These are phyloP conservation scores for Mycena latifolia DNA, from an alignment of 768 basidiomycete genomes.

Conservation along the genomic window DNA sequence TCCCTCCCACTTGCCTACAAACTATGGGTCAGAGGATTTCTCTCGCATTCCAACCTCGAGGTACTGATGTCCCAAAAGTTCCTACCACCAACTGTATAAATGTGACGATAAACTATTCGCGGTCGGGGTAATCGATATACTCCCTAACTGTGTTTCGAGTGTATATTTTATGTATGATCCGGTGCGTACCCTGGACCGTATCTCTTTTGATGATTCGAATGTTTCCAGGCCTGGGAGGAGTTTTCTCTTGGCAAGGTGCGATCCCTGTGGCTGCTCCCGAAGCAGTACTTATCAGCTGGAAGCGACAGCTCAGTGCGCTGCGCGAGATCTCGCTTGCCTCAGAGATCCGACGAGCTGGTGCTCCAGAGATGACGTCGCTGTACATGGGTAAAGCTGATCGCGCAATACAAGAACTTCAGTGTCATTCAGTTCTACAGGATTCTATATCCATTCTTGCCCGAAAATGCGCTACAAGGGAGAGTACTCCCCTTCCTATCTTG, in stretches of 20 bases:
- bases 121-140: conserved; percentile 89
- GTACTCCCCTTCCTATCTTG: conserved; percentile 88
- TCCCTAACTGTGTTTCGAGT: conserved; percentile 86
- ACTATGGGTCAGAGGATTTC: conserved; percentile 66
- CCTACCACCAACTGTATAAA: conserved; percentile 82
- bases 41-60: not conserved
- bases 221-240: conserved; percentile 64
- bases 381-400: conserved; percentile 82
- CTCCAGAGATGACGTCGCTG: conserved; percentile 69
- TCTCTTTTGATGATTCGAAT: not conserved
- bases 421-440: conserved; percentile 64
- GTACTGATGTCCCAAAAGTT: too few species aligned
- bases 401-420: not conserved
- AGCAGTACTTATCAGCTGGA: not conserved
- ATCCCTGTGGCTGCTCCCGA: conserved; percentile 4
- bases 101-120: conserved; percentile 88
- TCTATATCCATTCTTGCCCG: conserved; percentile 90
- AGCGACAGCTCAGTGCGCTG: conserved; percentile 80
- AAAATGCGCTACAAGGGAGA: conserved; percentile 99
- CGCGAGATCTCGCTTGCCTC: conserved; percentile 81
- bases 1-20: conserved; percentile 71
- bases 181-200: conserved; percentile 4
- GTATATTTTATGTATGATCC: conserved; percentile 91
- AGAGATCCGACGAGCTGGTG: conserved; percentile 82
- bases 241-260: conserved; percentile 84